These are phyloP conservation scores for Leccinum fuscescens DNA, from an alignment of 1,284 basidiomycete genomes.

Conservation along the genomic window DNA sequence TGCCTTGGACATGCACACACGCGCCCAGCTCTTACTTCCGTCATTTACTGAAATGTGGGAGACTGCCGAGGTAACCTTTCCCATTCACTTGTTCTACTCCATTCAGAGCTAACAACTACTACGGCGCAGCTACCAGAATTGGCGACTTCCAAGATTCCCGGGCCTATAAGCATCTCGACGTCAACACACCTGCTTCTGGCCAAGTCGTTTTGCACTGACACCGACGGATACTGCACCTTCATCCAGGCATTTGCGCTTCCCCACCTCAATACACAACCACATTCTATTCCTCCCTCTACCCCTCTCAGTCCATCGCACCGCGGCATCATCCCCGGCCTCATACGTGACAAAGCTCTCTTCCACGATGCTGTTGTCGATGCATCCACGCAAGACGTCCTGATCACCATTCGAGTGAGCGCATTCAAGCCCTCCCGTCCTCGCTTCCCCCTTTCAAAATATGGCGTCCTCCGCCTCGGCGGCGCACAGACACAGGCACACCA, in stretches of 20 bases:
- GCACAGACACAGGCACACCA: background rate
- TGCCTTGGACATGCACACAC: conserved; percentile 17
- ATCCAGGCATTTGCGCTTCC: conserved; percentile 16
- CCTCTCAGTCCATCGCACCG: conserved; percentile 8
- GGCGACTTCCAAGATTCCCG: background rate
- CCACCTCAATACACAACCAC: conserved; percentile 1
- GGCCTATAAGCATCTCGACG: conserved; percentile 13
- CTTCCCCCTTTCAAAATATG: conserved; percentile 2
- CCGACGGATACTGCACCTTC: conserved; percentile 7
- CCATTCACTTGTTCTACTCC: background rate
- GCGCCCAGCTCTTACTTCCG: background rate
- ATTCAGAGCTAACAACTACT: background rate
- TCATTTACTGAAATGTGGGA: background rate
- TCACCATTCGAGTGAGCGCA: conserved; percentile 7
- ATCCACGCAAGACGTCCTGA: conserved; percentile 11
- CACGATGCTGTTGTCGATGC: conserved; percentile 15
- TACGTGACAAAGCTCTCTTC: conserved; percentile 5
- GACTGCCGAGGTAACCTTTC: background rate
- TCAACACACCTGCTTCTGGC: conserved; percentile 22
- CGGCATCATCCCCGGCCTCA: conserved; percentile 2
- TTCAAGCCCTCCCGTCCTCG: conserved; percentile 6
- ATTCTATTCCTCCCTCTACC: no score
- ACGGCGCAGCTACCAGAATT: conserved; percentile 1
- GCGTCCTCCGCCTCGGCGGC: conserved; percentile 9
- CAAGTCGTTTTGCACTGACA: background rate